Evolutionary conservation across 768 basidiomycete species (phyloP), one percentile per base, ranked within the genome.

Genomic region (Boletus pseudo-olivaceus): DNA sequence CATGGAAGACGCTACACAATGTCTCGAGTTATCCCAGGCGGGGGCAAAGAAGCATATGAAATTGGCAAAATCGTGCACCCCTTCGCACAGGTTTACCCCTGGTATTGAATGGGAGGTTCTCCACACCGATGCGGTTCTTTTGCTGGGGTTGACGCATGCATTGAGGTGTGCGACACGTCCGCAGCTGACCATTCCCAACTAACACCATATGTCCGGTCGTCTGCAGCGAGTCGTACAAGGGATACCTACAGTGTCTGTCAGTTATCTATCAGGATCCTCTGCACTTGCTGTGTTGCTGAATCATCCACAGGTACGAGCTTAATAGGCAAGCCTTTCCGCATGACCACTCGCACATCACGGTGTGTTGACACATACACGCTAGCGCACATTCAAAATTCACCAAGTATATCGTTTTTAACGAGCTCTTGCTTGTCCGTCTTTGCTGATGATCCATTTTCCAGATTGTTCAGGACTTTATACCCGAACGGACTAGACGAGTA

Each of bases 61-160:
- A 59, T 43, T 59, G 49, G 67, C 72, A 54, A 74, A 75, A 68
- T 62, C 63, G 49, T 72, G 44, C 35, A 63, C 56, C 44, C 62
- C 62, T 37, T 60, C 58, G 9, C 71, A 75, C 19, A 72, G 76
- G 12, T 89, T 87, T 64, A 66, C 78, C 4, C 72, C 84, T 2
- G 88, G 87, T 7, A 66, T 85, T 8, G 89, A 92, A 61, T 92
- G 83, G 79, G 90, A 92, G 61, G 77, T 92, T 37, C 65, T 91
- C 11, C 80, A 84, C 58, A 85, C 90, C 0, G 90, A 92, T 62
- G 80, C 84, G 0, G 77, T 85, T 7, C 80, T 92, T 6, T 68
- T 92, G 37, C 74, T 85, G 7, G 90, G 88, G 0, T 69, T 92
- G 49, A 87, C 84, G 1, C 80, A 85, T 60, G 88, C 85, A 9